Evolutionary conservation across 2,329 filamentous ascomycete species (phyloP), one percentile per base, ranked within the genome.

Genomic region (Ophiostoma triangulosporum): DNA sequence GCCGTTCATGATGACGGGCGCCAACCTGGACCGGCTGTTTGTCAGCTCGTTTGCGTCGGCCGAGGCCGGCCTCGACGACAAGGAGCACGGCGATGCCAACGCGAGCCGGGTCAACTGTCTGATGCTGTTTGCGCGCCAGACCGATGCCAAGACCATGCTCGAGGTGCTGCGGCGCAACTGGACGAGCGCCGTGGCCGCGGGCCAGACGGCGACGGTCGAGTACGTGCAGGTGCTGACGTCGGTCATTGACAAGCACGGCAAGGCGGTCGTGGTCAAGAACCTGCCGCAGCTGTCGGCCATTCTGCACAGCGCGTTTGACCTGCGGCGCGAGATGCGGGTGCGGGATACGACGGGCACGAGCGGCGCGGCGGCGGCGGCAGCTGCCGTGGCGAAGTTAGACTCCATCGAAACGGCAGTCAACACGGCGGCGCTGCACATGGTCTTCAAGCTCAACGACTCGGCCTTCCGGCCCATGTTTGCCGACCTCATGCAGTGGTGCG

Each of bases 381-480:
- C 45, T 12, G 15, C 29, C 6, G 15, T 15, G 15, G 27, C 33
- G 12, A 48, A 38, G 43, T 22, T 86, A 6, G 67, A 73, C 20
- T 71, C 74, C 40, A 72, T 88, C 12, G 88, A 95, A 64, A 69
- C 71, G 2, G 71, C 73, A 11, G 63, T 87, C 59, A 84, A 88
- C 64, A 78, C 84, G 9, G 80, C 85, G 12, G 80, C 83, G 0
- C 78, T 98, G 56, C 86, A 88, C 67, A 93, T 96, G 82, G 86
- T 95, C 52, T 88, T 95, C 73, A 97, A 97, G 73, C 78, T 98
- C 57, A 97, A 96, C 69, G 93, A 98, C 64, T 83, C 86, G 1
- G 81, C 86, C 0, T 98, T 98, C 80, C 78, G 90, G 12, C 94
- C 93, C 1, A 81, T 98, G 58, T 98, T 97, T 71, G 77, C 82